Conservation (phyloP, 78 protist species). For the Cavenderia fasciculata region DNA sequence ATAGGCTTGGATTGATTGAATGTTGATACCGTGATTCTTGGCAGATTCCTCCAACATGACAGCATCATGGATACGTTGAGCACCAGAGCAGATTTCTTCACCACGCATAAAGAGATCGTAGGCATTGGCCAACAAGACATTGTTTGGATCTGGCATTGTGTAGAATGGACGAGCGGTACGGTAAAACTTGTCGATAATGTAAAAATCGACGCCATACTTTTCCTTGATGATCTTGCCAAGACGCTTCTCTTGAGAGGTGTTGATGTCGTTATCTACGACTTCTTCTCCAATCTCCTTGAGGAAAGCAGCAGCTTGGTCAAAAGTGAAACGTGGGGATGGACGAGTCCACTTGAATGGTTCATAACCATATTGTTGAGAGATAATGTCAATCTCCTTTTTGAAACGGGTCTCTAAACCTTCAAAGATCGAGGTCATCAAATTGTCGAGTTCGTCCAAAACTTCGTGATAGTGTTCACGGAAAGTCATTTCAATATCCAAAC, state of each 20-base stretch:
- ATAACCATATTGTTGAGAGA: constrained; percentile 86
- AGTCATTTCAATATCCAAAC: constrained; percentile 99
- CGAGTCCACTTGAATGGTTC: constrained; percentile 82
- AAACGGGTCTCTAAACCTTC: constrained; percentile 77
- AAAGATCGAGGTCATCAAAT: constrained; percentile 90
- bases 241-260: constrained; percentile 86
- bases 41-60: constrained; percentile 82
- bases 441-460: constrained; percentile 91
- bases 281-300: constrained; percentile 80
- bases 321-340: constrained; percentile 86
- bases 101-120: constrained; percentile 99
- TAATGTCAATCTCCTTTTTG: constrained; percentile 79
- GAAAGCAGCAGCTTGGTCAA: constrained; percentile 88
- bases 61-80: constrained; percentile 99
- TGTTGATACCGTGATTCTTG: constrained; percentile 68
- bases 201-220: constrained; percentile 96
- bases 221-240: constrained; percentile 95
- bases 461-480: constrained; percentile 95
- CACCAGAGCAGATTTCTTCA: constrained; percentile 99
- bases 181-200: constrained; percentile 96
- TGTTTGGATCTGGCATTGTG: constrained; percentile 97
- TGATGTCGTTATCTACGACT: constrained; percentile 80
- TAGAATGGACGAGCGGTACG: constrained; percentile 98
- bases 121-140: constrained; percentile 93
- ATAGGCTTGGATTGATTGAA: constrained; percentile 85